Evolutionary conservation across 148 eudicot species (phyloP).

Genomic region (Rhododendron griersonianum): DNA sequence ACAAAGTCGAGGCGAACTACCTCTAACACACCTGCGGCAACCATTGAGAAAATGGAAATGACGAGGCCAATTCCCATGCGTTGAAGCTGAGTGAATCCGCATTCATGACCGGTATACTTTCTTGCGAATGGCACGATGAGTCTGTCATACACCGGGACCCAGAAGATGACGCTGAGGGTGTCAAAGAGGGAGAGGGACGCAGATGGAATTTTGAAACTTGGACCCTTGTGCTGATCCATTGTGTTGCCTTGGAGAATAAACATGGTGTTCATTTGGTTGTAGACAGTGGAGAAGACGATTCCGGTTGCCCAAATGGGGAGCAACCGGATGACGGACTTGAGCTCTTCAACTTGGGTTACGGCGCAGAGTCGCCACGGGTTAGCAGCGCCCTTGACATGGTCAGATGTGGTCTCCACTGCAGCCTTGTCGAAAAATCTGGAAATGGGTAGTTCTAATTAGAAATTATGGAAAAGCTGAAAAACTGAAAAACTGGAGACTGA

Average conservation of each 20-base stretch:
- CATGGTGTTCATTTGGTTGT: conserved; percentile 47
- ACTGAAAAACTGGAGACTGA: not conserved
- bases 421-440: conserved; percentile 63
- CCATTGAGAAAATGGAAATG: conserved; percentile 42
- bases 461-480: not conserved
- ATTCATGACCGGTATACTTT: conserved; percentile 33
- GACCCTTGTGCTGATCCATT: conserved; percentile 47
- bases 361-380: conserved; percentile 53
- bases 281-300: conserved; percentile 32
- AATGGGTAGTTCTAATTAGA: not conserved
- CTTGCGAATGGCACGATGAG: conserved; percentile 34
- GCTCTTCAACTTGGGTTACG: conserved; percentile 60
- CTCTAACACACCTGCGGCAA: conserved; percentile 37
- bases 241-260: conserved; percentile 52
- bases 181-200: conserved; percentile 49
- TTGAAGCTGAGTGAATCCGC: conserved; percentile 53
- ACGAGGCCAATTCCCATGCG: conserved; percentile 52
- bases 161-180: conserved; percentile 38
- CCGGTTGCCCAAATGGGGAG: conserved; percentile 54
- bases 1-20: conserved; percentile 26
- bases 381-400: conserved; percentile 9
- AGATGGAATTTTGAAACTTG: conserved; percentile 47
- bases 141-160: conserved; percentile 43
- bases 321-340: conserved; percentile 46
- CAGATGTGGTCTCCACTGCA: conserved; percentile 32